Base-by-base conservation (phyloP, 1,284 basidiomycete species). In the Coriolopsis trogii region DNA sequence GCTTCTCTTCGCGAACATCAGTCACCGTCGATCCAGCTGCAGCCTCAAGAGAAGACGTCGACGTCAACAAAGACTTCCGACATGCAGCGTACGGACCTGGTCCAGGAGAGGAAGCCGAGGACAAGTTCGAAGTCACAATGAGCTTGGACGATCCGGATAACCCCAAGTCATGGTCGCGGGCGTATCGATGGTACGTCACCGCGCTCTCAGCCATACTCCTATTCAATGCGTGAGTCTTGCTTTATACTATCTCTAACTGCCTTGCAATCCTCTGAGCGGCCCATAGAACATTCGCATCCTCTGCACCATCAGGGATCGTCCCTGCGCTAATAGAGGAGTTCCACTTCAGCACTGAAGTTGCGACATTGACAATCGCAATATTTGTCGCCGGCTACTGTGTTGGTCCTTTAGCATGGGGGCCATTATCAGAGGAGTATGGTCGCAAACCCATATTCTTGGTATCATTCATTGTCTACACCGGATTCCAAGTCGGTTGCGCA, bases 401-500 rank as follows among this genome's bases (percentile, higher is more conserved):
- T 16, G 81, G 81, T 0, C 88, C 88, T 0, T 69, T 91, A 1
- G 47, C 91, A 1, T 85, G 81, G 81, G 84, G 77, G 0, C 83
- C 84, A 21, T 64, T 79, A 0, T 79, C 76, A 8, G 83, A 87
- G 61, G 74, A 79, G 55, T 79, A 78, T 52, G 85, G 85, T 10
- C 76, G 84, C 12, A 75, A 84, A 34, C 82, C 85, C 0, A 68
- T 91, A 41, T 90, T 91, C 64, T 71, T 95, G 49, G 62, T 81
- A 42, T 55, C 55, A 3, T 69, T 69, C 62, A 10, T 63, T 39
- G 24, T 62, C 36, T 68, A 68, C 51, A 63, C 63, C 10, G 51
- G 59, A 20, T 67, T 66, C 51, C 68, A 68, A 60, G 63, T 68
- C 12, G 68, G 67, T 3, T 65, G 62, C 41, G 68, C 67, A 3